Percentiles rank a stretch among this genome's conserved stretches.
phyloP scores from a whole-genome alignment of 192 early-diverging fungal genomes.

The Podila horticola region DNA sequence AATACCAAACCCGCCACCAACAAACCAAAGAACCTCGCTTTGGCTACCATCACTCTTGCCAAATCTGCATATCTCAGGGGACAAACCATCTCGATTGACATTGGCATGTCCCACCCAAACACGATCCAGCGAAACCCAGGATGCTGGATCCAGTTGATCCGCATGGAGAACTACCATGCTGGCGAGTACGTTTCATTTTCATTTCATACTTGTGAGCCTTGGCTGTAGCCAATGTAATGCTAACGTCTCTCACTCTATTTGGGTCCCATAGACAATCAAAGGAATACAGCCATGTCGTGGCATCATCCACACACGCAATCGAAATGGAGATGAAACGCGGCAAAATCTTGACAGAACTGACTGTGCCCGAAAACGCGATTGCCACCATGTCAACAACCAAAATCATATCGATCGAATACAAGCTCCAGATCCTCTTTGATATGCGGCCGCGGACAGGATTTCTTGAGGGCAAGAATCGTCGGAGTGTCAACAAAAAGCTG shows the following conservation, averaged over 20 bases:
- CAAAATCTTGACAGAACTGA: conserved; percentile 20
- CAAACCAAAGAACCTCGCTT: conserved; percentile 24
- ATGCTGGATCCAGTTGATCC: conserved; percentile 41
- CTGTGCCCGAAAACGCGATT: conserved; percentile 16
- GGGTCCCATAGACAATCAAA: conserved; percentile 15
- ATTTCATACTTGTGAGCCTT: background rate
- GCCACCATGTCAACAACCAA: conserved; percentile 20
- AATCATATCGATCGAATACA: conserved; percentile 29
- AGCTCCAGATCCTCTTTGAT: conserved; percentile 28
- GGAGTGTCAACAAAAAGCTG: conserved; percentile 13
- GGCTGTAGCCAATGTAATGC: background rate
- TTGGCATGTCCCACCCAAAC: conserved; percentile 14
- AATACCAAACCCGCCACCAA: conserved; percentile 19
- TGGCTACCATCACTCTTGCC: conserved; percentile 9
- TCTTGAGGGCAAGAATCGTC: conserved; percentile 2
- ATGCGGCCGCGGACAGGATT: conserved; percentile 23
- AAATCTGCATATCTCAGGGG: conserved; percentile 23
- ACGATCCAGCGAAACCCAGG: conserved; percentile 27
- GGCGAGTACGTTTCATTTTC: conserved; percentile 26
- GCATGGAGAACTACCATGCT: conserved; percentile 26
- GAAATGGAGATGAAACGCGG: conserved; percentile 1
- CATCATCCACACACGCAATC: background rate
- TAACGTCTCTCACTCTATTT: background rate
- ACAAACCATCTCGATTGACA: conserved; percentile 1
- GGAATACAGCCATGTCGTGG: conserved; percentile 16